phyloP scores from a whole-genome alignment of 306 rosid species.

The Dryas drummondii region DNA sequence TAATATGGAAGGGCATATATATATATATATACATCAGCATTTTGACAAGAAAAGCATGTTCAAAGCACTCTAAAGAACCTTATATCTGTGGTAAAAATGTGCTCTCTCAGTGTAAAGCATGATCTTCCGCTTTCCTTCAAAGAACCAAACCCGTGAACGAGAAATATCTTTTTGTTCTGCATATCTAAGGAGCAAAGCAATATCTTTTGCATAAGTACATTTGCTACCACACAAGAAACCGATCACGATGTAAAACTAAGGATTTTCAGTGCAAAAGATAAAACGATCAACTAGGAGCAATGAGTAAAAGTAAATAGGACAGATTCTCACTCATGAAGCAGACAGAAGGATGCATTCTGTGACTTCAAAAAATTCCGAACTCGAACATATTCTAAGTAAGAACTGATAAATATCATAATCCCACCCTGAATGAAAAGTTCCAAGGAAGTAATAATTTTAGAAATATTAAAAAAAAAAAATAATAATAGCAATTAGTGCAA shows the following conservation, averaged over 20 bases:
- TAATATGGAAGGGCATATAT: background rate
- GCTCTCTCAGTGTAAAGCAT: conserved; percentile 92
- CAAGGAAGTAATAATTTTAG: conserved; percentile 9
- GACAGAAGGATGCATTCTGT: conserved; percentile 81
- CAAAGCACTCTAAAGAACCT: conserved; percentile 46
- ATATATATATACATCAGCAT: background rate
- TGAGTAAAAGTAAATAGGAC: conserved; percentile 3
- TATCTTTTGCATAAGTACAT: conserved; percentile 16
- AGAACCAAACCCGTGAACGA: conserved; percentile 80
- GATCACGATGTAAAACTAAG: background rate
- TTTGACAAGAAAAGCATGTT: background rate
- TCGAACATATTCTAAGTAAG: conserved; percentile 78
- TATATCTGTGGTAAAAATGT: conserved; percentile 89
- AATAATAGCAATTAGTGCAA: conserved; percentile 9
- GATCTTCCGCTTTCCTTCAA: conserved; percentile 68
- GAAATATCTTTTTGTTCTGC: conserved; percentile 79
- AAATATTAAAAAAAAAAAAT: background rate
- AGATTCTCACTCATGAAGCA: conserved; percentile 87
- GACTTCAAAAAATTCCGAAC: conserved; percentile 79
- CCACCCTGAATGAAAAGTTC: conserved; percentile 69
- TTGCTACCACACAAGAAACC: conserved; percentile 1
- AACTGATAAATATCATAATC: conserved; percentile 74
- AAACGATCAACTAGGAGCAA: conserved; percentile 14
- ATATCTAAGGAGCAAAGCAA: conserved; percentile 53
- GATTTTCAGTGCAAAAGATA: background rate